Conservation (phyloP, 2,329 filamentous ascomycete genomes). For the Rhynchosporium secalis region DNA sequence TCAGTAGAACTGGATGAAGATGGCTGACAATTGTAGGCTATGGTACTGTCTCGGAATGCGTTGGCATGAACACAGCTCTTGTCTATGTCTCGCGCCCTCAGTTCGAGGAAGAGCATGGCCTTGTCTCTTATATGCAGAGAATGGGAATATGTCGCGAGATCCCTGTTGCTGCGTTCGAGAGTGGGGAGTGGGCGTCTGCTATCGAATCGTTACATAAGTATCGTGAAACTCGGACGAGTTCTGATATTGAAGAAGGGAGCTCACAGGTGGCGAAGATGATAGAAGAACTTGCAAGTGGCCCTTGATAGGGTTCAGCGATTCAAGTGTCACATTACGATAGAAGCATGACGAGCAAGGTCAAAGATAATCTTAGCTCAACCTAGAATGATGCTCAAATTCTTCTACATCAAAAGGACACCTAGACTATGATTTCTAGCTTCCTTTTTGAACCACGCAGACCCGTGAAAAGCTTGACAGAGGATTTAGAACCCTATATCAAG, state of each 20-base stretch:
- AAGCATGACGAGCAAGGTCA: too few relatives aligned
- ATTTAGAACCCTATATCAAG: too few relatives aligned
- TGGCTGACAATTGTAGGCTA: background rate
- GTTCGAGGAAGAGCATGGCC: slow-evolving; percentile 12
- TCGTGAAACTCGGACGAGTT: too few relatives aligned
- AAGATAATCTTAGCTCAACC: too few relatives aligned
- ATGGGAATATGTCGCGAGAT: slow-evolving; percentile 11
- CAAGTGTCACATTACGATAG: too few relatives aligned
- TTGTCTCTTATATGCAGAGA: slow-evolving; percentile 5
- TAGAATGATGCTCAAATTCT: too few relatives aligned
- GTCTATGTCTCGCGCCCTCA: slow-evolving; percentile 12
- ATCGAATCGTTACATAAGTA: background rate
- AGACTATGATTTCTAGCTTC: too few relatives aligned
- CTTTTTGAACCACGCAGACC: too few relatives aligned
- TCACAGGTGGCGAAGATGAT: background rate
- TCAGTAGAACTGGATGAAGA: background rate
- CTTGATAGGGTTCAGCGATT: background rate
- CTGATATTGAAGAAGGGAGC: background rate
- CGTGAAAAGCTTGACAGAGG: too few relatives aligned
- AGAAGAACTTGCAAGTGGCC: background rate
- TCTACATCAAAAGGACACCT: too few relatives aligned
- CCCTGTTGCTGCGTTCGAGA: slow-evolving; percentile 5
- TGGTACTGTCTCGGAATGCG: slow-evolving; percentile 15
- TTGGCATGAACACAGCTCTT: slow-evolving; percentile 13
- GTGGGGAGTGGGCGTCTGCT: background rate